Conservation (phyloP, 2,329 filamentous ascomycete genomes). For the Xylariaceae sp. region DNA sequence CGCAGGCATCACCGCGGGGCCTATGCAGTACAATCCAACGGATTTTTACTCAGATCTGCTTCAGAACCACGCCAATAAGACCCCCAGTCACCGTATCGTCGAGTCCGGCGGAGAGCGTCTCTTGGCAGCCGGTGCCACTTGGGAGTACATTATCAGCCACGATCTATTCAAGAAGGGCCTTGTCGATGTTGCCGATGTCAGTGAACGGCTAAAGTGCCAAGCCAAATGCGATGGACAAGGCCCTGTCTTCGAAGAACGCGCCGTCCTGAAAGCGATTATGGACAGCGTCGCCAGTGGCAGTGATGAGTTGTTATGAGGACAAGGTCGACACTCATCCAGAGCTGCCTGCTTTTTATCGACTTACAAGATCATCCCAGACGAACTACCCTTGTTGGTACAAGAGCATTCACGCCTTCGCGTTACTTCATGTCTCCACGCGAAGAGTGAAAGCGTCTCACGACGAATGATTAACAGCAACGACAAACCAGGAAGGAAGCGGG, state of each 20-base stretch:
- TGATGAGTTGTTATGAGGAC: slow-evolving; percentile 66
- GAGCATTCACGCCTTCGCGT: too few species aligned
- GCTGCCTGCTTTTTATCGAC: neutral
- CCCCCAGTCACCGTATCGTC: slow-evolving; percentile 64
- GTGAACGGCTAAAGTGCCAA: slow-evolving; percentile 68
- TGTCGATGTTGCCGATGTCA: slow-evolving; percentile 78
- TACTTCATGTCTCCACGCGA: too few species aligned
- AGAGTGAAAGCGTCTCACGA: too few species aligned
- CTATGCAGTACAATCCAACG: slow-evolving; percentile 66
- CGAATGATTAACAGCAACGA: too few species aligned
- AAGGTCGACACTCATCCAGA: neutral
- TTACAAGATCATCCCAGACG: too few species aligned
- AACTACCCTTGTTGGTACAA: too few species aligned
- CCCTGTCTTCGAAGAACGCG: slow-evolving; percentile 78
- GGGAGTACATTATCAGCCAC: slow-evolving; percentile 85
- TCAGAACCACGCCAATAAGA: slow-evolving; percentile 58
- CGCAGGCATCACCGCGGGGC: slow-evolving; percentile 54
- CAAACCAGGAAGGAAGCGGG: too few species aligned
- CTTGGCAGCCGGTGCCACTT: slow-evolving; percentile 73
- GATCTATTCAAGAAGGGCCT: slow-evolving; percentile 71
- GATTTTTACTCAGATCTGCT: slow-evolving; percentile 66
- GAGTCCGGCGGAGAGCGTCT: slow-evolving; percentile 65
- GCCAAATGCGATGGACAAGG: slow-evolving; percentile 84
- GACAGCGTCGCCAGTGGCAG: slow-evolving; percentile 71
- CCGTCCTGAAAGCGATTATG: slow-evolving; percentile 70